Conservation (phyloP, 2,329 filamentous ascomycete species). For the Aschersonia sp. region DNA sequence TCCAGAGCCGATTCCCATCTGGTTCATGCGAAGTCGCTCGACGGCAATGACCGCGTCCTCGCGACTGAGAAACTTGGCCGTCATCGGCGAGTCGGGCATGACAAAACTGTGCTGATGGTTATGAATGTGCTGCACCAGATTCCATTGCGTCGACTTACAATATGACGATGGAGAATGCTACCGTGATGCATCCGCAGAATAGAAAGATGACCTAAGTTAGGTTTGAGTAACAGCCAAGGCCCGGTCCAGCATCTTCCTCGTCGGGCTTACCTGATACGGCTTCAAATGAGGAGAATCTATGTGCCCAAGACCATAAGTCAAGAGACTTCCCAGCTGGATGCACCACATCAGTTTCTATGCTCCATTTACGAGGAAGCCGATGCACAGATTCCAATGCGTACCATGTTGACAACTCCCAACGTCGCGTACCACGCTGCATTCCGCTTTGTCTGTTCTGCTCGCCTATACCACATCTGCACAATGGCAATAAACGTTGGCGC, state of each 20-base stretch:
- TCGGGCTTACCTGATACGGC: constrained; percentile 23
- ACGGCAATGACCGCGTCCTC: constrained; percentile 44
- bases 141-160: constrained; percentile 15
- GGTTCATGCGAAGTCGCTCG: constrained; percentile 38
- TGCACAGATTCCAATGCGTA: constrained; percentile 2
- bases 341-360: not conserved
- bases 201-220: constrained; percentile 15
- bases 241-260: too few species aligned
- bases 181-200: constrained; percentile 22
- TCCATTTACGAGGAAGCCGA: too few species aligned
- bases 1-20: constrained; percentile 24
- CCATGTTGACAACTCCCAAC: constrained; percentile 17
- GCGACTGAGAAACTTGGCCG: constrained; percentile 39
- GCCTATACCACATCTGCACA: constrained; percentile 20
- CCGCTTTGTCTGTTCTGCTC: constrained; percentile 17
- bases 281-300: constrained; percentile 11
- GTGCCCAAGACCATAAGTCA: constrained; percentile 16
- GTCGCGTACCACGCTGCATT: constrained; percentile 17
- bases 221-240: not conserved
- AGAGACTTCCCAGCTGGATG: constrained; percentile 12
- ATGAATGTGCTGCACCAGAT: not conserved
- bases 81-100: constrained; percentile 51
- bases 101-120: constrained; percentile 14
- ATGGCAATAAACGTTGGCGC: constrained; percentile 16
- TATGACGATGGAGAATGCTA: constrained; percentile 31